These are phyloP conservation scores for Abortiporus biennis DNA, from an alignment of 1,284 basidiomycete genomes.

Conservation along the genomic window DNA sequence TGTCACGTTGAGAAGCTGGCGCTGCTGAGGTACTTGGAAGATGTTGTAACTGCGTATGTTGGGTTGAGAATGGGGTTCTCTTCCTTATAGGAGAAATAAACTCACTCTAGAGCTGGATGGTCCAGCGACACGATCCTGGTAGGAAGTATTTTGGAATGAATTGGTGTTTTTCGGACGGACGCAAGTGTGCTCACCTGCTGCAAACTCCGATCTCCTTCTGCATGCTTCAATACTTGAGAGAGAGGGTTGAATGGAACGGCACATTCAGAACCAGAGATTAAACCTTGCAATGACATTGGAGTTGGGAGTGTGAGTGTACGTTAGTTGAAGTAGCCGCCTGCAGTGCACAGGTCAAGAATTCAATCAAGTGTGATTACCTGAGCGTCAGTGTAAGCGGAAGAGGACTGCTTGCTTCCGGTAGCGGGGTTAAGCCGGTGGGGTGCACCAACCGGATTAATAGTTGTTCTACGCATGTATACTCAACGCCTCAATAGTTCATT, in stretches of 20 bases:
- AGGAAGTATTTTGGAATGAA: background rate
- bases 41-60: slow-evolving; percentile 53
- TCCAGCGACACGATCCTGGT: slow-evolving; percentile 66
- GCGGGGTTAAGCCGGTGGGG: too few relatives aligned
- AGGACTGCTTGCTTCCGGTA: too few relatives aligned
- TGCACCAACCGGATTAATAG: too few relatives aligned
- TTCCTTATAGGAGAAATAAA: slow-evolving; percentile 3
- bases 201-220: slow-evolving; percentile 84
- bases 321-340: too few relatives aligned
- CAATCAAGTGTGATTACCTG: too few relatives aligned
- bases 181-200: slow-evolving; percentile 56
- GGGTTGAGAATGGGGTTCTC: background rate
- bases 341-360: too few relatives aligned
- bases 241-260: slow-evolving; percentile 83
- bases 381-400: too few relatives aligned
- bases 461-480: too few relatives aligned
- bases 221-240: slow-evolving; percentile 87
- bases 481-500: too few relatives aligned
- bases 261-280: slow-evolving; percentile 91
- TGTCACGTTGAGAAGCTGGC: slow-evolving; percentile 54
- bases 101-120: slow-evolving; percentile 65
- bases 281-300: slow-evolving; percentile 73
- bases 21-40: slow-evolving; percentile 50
- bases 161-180: background rate
- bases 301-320: too few relatives aligned